phyloP scores from a whole-genome alignment of 495 filamentous ascomycete species.

The Hyaloscypha bicolor region DNA sequence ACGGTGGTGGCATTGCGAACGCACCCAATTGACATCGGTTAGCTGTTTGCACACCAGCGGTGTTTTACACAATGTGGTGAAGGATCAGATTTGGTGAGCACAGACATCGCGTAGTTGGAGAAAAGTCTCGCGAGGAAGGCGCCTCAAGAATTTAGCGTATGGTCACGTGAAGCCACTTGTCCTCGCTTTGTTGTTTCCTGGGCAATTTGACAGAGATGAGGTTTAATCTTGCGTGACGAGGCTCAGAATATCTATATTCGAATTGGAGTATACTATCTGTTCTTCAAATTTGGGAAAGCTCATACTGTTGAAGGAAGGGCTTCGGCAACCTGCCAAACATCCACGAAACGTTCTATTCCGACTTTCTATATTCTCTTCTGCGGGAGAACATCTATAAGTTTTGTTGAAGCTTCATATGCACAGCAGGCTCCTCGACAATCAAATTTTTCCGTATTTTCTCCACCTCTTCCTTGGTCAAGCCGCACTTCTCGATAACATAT shows the following conservation, averaged over 20 bases:
- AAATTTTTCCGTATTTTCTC: constrained; percentile 50
- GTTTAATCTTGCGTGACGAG: too few species aligned
- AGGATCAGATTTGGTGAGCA: neutral
- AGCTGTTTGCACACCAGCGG: neutral
- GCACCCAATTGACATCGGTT: constrained; percentile 14
- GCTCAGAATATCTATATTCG: too few species aligned
- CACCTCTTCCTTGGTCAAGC: constrained; percentile 53
- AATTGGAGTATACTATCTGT: too few species aligned
- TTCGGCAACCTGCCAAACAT: neutral
- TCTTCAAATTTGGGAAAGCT: too few species aligned
- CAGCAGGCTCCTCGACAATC: constrained; percentile 39
- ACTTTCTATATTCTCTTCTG: neutral
- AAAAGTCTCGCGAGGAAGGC: neutral
- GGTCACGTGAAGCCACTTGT: neutral
- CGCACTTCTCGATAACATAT: constrained; percentile 55
- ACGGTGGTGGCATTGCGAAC: constrained; percentile 26
- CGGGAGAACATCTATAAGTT: constrained; percentile 3
- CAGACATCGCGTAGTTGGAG: neutral
- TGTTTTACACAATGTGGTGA: neutral
- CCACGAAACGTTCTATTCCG: neutral
- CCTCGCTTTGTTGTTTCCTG: neutral
- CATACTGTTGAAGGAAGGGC: too few species aligned
- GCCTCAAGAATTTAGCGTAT: neutral
- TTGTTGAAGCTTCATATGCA: constrained; percentile 6
- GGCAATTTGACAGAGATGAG: too few species aligned